Evolutionary conservation across 176 grass and related monocot genomes (phyloP).

Genomic region (Zea luxurians): DNA sequence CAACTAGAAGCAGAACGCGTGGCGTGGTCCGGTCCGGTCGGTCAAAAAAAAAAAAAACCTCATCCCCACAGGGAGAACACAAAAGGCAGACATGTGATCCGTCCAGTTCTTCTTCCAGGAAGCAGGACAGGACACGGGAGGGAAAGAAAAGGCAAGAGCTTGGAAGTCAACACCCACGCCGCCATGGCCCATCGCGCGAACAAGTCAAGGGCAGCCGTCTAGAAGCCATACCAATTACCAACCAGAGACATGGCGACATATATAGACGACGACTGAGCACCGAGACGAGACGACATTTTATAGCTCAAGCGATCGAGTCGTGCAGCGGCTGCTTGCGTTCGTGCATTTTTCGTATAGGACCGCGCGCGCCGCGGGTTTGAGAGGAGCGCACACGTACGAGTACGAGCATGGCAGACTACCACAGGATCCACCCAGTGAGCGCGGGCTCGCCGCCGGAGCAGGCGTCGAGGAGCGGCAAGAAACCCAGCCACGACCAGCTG

Average conservation of each 20-base stretch:
- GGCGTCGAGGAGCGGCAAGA: neutral
- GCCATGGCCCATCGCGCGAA: constrained; percentile 17
- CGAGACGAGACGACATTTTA: neutral
- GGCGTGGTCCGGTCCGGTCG: neutral
- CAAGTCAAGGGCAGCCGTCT: constrained; percentile 42
- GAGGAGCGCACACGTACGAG: neutral
- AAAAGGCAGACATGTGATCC: neutral
- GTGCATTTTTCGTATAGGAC: neutral
- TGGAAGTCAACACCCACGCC: neutral
- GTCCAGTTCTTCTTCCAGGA: neutral
- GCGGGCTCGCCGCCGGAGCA: constrained; percentile 39
- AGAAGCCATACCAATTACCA: constrained; percentile 17
- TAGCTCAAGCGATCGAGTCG: neutral
- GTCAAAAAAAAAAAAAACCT: neutral
- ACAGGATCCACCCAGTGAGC: constrained; percentile 64
- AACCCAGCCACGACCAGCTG: neutral
- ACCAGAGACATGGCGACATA: constrained; percentile 7
- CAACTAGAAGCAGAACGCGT: neutral
- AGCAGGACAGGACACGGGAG: neutral
- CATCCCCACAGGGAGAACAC: constrained; percentile 27
- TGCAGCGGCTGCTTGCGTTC: neutral
- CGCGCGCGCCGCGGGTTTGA: neutral
- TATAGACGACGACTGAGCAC: neutral
- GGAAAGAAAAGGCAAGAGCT: no score
- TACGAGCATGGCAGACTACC: constrained; percentile 50